These are phyloP conservation scores for Gracilaria domingensis DNA, from an alignment of 23 red algal genomes.

Conservation along the genomic window DNA sequence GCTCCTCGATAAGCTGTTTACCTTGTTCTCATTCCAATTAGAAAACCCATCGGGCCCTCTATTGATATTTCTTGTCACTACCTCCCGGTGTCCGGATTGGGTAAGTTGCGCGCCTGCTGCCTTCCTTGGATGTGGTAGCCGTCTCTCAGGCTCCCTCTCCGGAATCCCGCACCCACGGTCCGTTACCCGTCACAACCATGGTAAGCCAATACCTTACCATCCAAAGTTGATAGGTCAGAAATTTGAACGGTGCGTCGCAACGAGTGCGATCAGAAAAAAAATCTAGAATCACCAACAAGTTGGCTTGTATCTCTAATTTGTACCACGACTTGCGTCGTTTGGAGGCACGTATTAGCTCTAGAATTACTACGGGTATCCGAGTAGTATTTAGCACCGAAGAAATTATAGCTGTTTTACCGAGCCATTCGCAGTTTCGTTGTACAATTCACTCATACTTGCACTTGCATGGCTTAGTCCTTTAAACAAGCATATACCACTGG, in stretches of 20 bases:
- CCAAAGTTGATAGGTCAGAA: conserved; percentile 91
- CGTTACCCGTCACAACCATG: conserved; percentile 83
- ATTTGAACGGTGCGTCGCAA: conserved; percentile 58
- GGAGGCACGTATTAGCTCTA: conserved; percentile 92
- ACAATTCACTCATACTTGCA: conserved; percentile 83
- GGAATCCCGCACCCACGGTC: conserved; percentile 64
- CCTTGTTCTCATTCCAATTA: conserved; percentile 63
- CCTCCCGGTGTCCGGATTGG: conserved; percentile 50
- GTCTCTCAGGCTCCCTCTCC: conserved; percentile 72
- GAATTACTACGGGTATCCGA: conserved; percentile 63
- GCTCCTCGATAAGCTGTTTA: conserved; percentile 52
- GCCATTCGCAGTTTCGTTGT: conserved; percentile 81
- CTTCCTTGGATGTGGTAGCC: conserved; percentile 71
- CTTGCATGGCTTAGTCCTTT: conserved; percentile 89
- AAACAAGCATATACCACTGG: conserved; percentile 32
- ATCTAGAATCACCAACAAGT: conserved; percentile 25
- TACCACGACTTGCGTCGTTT: conserved; percentile 39
- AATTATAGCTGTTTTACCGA: conserved; percentile 54
- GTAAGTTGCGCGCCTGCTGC: conserved; percentile 68
- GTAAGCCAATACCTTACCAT: conserved; percentile 79
- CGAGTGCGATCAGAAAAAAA: conserved; percentile 57
- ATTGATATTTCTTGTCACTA: conserved; percentile 76
- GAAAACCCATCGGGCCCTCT: conserved; percentile 11
- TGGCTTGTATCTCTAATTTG: conserved; percentile 68
- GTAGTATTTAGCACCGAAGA: conserved; percentile 41